Conservation (phyloP, 257 asterid species). For the Prunella vulgaris region DNA sequence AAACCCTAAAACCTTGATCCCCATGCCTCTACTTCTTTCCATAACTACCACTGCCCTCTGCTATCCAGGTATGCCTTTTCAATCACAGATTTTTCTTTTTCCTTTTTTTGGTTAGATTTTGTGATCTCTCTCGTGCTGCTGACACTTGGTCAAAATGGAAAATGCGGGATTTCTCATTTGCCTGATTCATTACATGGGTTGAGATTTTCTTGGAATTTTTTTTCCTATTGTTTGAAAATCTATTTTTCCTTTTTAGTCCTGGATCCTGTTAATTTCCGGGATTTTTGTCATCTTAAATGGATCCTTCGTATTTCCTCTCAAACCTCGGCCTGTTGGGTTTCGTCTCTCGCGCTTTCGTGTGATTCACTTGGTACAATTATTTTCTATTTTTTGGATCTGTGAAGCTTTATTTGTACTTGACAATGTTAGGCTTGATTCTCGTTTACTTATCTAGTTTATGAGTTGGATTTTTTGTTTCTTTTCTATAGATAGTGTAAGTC, state of each 20-base stretch:
- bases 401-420: constrained; percentile 19
- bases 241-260: constrained; percentile 1
- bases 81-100: not conserved
- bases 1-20: constrained; percentile 21
- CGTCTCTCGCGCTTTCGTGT: constrained; percentile 20
- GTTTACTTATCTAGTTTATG: not conserved
- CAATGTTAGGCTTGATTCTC: constrained; percentile 12
- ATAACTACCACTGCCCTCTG: constrained; percentile 8
- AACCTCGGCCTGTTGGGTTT: constrained; percentile 3
- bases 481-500: not conserved
- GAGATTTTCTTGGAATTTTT: constrained; percentile 1
- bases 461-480: not conserved
- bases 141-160: constrained; percentile 15
- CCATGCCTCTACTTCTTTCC: constrained; percentile 22
- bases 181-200: constrained; percentile 21
- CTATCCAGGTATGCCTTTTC: constrained; percentile 30
- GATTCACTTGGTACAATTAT: constrained; percentile 6
- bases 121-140: constrained; percentile 24
- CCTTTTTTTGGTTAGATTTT: constrained; percentile 1
- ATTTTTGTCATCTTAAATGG: constrained; percentile 13
- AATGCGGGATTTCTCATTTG: constrained; percentile 25
- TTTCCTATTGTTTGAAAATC: not conserved
- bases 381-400: constrained; percentile 30
- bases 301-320: constrained; percentile 7
- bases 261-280: constrained; percentile 27